Evolutionary conservation across 371 early-diverging fungal genomes (phyloP).

Genomic region (Mortierella polycephala): DNA sequence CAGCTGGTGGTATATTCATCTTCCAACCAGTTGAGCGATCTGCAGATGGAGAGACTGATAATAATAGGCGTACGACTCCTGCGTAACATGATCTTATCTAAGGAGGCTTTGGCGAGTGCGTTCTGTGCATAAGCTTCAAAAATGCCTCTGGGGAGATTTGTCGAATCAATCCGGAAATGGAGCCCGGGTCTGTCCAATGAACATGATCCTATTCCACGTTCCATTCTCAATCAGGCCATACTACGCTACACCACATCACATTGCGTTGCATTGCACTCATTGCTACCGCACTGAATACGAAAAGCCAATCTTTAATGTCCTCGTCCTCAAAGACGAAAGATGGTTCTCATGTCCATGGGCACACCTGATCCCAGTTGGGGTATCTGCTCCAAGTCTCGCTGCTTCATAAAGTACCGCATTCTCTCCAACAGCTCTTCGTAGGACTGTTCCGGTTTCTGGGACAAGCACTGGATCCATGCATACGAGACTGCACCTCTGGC

Average conservation of each 20-base stretch:
- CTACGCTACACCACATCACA: too few relatives aligned
- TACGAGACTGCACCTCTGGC: constrained; percentile 63
- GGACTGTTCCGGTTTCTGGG: constrained; percentile 48
- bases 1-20: constrained; percentile 12
- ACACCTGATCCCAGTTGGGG: constrained; percentile 77
- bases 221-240: too few relatives aligned
- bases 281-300: too few relatives aligned
- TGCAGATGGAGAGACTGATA: neutral
- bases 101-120: constrained; percentile 17
- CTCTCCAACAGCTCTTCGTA: constrained; percentile 59
- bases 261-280: too few relatives aligned
- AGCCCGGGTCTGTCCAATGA: constrained; percentile 36
- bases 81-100: constrained; percentile 25
- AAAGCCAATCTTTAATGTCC: too few relatives aligned
- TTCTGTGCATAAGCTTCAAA: constrained; percentile 34
- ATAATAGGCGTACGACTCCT: constrained; percentile 16
- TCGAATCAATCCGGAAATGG: constrained; percentile 53
- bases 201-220: too few relatives aligned
- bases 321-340: constrained; percentile 28
- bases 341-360: constrained; percentile 68
- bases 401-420: constrained; percentile 59
- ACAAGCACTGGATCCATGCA: constrained; percentile 59
- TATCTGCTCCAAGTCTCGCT: constrained; percentile 63
- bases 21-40: constrained; percentile 3
- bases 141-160: constrained; percentile 23